Conservation (phyloP, 2,329 filamentous ascomycete species). For the Bipolaris cookei region DNA sequence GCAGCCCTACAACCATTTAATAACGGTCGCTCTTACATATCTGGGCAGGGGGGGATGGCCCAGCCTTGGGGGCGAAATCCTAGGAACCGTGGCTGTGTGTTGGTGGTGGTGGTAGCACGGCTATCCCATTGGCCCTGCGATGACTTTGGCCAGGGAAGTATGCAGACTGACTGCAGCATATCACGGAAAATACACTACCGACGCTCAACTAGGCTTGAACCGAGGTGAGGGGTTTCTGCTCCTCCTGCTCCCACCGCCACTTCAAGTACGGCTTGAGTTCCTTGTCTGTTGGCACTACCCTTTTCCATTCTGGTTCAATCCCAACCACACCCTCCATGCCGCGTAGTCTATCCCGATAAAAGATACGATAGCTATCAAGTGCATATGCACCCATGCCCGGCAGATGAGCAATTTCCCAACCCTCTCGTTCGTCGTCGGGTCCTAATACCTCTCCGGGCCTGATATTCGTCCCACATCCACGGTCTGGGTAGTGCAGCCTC, state of each 20-base stretch:
- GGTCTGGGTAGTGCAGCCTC: constrained; percentile 54
- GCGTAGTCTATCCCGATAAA: constrained; percentile 80
- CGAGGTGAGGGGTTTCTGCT: not conserved
- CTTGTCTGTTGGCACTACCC: constrained; percentile 82
- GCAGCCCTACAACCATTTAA: not conserved
- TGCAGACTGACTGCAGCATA: not conserved
- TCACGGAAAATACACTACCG: not conserved
- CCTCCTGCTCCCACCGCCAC: constrained; percentile 89
- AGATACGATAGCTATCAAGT: constrained; percentile 90
- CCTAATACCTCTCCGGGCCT: constrained; percentile 52
- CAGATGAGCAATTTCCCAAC: constrained; percentile 86
- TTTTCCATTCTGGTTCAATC: constrained; percentile 90
- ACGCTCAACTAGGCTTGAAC: not conserved
- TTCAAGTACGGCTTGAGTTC: constrained; percentile 84
- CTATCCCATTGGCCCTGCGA: not conserved
- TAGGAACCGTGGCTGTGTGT: not conserved
- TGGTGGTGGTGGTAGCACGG: not conserved
- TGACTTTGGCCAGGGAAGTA: not conserved
- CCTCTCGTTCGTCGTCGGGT: constrained; percentile 48
- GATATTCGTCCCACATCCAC: constrained; percentile 48
- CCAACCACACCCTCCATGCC: constrained; percentile 60
- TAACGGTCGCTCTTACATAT: too few species aligned
- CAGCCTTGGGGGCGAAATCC: not conserved
- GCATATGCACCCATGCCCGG: constrained; percentile 77
- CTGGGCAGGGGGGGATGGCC: not conserved